These are phyloP conservation scores for Cladorrhinum sp. DNA, from an alignment of 2,329 filamentous ascomycete species.

Conservation along the genomic window DNA sequence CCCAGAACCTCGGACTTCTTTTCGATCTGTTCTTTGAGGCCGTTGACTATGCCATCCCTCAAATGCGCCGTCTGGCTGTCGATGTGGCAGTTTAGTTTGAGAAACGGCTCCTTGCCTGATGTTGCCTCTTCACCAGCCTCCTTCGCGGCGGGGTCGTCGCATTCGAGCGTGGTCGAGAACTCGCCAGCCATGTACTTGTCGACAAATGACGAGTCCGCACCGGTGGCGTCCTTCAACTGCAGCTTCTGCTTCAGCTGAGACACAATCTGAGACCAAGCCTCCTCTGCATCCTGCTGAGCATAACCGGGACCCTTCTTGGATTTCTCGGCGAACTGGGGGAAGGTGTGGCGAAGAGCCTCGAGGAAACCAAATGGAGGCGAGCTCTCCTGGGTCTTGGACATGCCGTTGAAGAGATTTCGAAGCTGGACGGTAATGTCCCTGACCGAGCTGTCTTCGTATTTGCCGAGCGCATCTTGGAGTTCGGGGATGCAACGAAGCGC, in stretches of 20 bases:
- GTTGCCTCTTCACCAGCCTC: constrained; percentile 70
- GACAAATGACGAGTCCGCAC: constrained; percentile 66
- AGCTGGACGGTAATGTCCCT: constrained; percentile 74
- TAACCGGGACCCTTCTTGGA: constrained; percentile 78
- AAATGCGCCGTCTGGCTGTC: constrained; percentile 83
- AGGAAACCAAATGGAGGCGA: constrained; percentile 82
- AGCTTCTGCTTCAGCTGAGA: constrained; percentile 77
- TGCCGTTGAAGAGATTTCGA: constrained; percentile 79
- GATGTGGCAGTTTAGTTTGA: constrained; percentile 96
- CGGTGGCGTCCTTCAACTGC: constrained; percentile 55
- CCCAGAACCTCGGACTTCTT: constrained; percentile 78
- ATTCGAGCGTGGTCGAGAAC: constrained; percentile 75
- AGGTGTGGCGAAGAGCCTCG: constrained; percentile 70
- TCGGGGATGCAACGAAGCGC: constrained; percentile 85
- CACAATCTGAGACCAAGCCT: constrained; percentile 95
- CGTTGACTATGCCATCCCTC: constrained; percentile 79
- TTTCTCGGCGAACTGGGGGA: constrained; percentile 90
- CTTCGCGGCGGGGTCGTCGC: constrained; percentile 75
- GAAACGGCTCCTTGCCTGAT: constrained; percentile 69
- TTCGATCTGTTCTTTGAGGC: constrained; percentile 83
- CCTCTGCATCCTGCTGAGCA: constrained; percentile 98
- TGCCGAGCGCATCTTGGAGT: constrained; percentile 72
- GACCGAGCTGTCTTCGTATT: constrained; percentile 52
- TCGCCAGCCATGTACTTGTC: constrained; percentile 86
- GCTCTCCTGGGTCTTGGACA: constrained; percentile 85